phyloP scores from a whole-genome alignment of 164 flowering plant genomes.

The Vitis cinerea region DNA sequence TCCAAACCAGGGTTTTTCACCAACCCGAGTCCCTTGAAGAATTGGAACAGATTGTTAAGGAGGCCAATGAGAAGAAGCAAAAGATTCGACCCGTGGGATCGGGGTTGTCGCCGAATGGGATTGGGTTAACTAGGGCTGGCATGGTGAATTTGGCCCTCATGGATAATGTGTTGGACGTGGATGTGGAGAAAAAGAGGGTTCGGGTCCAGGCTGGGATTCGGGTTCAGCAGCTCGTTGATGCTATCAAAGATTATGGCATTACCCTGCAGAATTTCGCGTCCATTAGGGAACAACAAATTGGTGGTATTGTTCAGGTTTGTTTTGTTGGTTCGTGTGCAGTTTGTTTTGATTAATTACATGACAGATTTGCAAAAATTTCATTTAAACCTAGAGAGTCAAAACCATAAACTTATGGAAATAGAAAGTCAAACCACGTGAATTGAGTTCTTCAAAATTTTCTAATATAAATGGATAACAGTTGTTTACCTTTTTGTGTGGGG shows the following conservation, averaged over 20 bases:
- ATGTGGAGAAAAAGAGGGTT: conserved; percentile 72
- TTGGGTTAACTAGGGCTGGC: conserved; percentile 79
- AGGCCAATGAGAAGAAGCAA: conserved; percentile 47
- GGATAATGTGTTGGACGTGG: conserved; percentile 90
- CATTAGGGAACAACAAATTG: conserved; percentile 95
- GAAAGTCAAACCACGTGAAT: too few relatives aligned
- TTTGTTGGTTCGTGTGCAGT: neutral
- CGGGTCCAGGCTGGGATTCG: conserved; percentile 88
- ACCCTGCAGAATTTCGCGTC: conserved; percentile 97
- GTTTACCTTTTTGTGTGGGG: too few relatives aligned
- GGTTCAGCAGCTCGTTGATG: conserved; percentile 90
- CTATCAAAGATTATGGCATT: conserved; percentile 75
- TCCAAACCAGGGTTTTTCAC: conserved; percentile 67
- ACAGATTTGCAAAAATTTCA: neutral
- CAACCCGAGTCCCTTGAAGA: conserved; percentile 75
- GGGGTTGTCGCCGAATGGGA: conserved; percentile 92
- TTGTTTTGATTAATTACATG: neutral
- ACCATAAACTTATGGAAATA: too few relatives aligned
- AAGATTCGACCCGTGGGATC: conserved; percentile 93
- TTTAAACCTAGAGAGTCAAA: too few relatives aligned
- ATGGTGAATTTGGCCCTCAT: conserved; percentile 93
- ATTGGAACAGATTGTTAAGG: conserved; percentile 63
- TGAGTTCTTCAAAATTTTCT: too few relatives aligned
- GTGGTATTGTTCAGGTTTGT: conserved; percentile 90
- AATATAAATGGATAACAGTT: too few relatives aligned